phyloP scores from a whole-genome alignment of 805 yeast species.

The Cyberlindnera saturnus region DNA sequence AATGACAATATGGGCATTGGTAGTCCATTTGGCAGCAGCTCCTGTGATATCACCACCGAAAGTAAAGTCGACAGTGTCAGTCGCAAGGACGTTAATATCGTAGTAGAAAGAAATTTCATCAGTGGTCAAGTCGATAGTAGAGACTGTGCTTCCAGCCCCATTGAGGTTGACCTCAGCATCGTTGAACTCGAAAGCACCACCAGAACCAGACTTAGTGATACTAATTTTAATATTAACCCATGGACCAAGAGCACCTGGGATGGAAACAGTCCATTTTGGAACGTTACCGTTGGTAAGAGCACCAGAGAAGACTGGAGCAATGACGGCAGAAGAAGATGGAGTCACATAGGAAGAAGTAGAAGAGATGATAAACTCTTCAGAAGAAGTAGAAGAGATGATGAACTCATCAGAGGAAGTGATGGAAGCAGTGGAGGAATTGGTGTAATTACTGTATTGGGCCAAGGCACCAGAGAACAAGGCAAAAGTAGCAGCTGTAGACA shows the following conservation, averaged over 20 bases:
- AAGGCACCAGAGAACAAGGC: neutral
- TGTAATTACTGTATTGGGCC: slow-evolving; percentile 9
- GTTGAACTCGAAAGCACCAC: slow-evolving; percentile 9
- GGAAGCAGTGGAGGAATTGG: slow-evolving; percentile 1
- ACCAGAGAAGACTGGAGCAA: slow-evolving; percentile 9
- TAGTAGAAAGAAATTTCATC: neutral
- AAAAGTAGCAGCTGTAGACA: neutral
- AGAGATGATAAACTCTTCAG: neutral
- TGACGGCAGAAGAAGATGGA: slow-evolving; percentile 8
- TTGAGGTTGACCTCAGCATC: slow-evolving; percentile 1
- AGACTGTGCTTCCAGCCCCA: slow-evolving; percentile 2
- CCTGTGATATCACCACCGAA: slow-evolving; percentile 6
- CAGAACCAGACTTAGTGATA: slow-evolving; percentile 6
- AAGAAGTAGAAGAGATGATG: too few relatives aligned
- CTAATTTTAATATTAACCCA: slow-evolving; percentile 11
- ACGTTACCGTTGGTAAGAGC: slow-evolving; percentile 9
- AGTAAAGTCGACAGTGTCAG: slow-evolving; percentile 1
- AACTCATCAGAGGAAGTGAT: neutral
- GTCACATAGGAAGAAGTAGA: slow-evolving; percentile 4
- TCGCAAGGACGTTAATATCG: neutral
- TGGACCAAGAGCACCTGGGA: slow-evolving; percentile 18
- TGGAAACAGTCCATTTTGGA: slow-evolving; percentile 3
- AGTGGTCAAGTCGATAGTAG: neutral
- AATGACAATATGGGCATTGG: slow-evolving; percentile 7
- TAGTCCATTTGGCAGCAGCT: slow-evolving; percentile 9